Conservation (phyloP, 805 yeast species). For the Yarrowia divulgata region DNA sequence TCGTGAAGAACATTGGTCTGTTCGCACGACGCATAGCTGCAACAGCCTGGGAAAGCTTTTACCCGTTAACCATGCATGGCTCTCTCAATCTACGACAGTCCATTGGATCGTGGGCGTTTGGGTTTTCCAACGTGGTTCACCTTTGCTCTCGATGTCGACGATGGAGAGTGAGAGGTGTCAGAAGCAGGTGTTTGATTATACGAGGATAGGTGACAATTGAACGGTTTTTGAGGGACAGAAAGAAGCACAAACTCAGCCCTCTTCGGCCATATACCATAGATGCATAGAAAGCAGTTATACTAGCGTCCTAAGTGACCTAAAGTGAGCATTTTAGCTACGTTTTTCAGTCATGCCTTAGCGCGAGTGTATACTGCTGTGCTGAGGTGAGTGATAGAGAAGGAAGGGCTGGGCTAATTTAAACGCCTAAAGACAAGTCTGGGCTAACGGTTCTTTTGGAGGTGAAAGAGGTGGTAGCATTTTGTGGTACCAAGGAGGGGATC, state of each 20-base stretch:
- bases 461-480: neutral
- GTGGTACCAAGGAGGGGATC: too few species aligned
- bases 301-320: neutral
- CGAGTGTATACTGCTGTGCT: conserved; percentile 6
- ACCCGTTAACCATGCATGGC: conserved; percentile 4
- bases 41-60: conserved; percentile 16
- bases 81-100: conserved; percentile 8
- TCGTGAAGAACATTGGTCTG: neutral
- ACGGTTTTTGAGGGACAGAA: too few species aligned
- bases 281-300: conserved; percentile 1
- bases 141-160: conserved; percentile 36
- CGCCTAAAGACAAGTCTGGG: neutral
- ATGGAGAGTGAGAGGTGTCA: conserved; percentile 3
- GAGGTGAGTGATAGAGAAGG: neutral
- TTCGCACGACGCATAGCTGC: conserved; percentile 22
- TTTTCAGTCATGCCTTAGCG: conserved; percentile 23
- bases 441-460: neutral
- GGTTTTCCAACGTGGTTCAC: neutral
- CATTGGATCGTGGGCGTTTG: conserved; percentile 11
- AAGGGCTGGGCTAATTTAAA: conserved; percentile 20
- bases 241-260: neutral
- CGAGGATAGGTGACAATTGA: neutral
- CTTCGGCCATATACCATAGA: neutral
- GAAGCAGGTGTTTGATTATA: neutral
- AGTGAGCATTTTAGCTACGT: conserved; percentile 9